Evolutionary conservation across 768 basidiomycete species (phyloP).

Genomic region (Mycena chlorophos): DNA sequence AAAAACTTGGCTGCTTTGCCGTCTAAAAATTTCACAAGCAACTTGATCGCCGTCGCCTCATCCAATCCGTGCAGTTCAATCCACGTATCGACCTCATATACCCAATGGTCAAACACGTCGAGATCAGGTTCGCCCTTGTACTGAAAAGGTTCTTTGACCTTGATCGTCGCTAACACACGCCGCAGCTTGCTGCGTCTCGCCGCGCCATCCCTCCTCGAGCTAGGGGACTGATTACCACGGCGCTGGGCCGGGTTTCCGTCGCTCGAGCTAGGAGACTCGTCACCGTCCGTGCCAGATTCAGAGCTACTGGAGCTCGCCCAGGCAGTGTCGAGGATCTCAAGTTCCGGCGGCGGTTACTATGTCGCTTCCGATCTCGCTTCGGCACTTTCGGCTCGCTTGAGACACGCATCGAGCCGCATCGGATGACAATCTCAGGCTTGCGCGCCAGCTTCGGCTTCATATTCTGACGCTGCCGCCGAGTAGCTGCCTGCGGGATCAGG

Average conservation of each 20-base stretch:
- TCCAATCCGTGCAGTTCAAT: neutral
- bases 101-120: conserved; percentile 6
- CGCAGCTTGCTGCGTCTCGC: neutral
- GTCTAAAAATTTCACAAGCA: conserved; percentile 4
- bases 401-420: neutral
- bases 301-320: neutral
- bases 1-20: conserved; percentile 6
- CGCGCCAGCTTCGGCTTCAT: neutral
- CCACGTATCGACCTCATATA: conserved; percentile 5
- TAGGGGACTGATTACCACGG: neutral
- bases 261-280: neutral
- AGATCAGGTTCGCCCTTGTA: conserved; percentile 6
- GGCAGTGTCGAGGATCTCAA: neutral
- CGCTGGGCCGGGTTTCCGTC: neutral
- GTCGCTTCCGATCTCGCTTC: neutral
- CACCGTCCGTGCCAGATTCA: neutral
- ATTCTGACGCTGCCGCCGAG: no score
- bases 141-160: neutral
- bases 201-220: neutral
- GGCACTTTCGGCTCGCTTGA: neutral
- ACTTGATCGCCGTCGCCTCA: neutral
- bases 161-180: neutral
- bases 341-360: neutral
- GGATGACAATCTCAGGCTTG: neutral
- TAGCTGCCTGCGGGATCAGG: no score